These are phyloP conservation scores for Salicornia ramosissima DNA, from an alignment of 148 eudicot genomes.

Conservation along the genomic window DNA sequence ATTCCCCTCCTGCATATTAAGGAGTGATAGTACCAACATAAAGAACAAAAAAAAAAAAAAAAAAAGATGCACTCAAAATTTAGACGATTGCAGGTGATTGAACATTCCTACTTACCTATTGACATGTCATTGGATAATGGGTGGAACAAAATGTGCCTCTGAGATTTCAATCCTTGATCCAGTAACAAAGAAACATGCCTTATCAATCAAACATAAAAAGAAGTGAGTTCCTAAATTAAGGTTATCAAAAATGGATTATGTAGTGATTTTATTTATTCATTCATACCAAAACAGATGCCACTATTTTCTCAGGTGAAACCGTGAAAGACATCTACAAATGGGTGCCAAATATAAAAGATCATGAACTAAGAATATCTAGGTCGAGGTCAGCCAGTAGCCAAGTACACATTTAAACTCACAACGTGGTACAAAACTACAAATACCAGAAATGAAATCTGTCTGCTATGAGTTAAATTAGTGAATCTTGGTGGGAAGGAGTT, in stretches of 20 bases:
- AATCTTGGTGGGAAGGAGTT: too few relatives aligned
- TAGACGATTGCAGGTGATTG: not conserved
- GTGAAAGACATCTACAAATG: not conserved
- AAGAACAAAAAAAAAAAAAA: not conserved
- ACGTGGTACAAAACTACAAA: not conserved
- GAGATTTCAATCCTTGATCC: constrained; percentile 70
- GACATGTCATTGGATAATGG: constrained; percentile 83
- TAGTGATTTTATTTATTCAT: not conserved
- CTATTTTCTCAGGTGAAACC: not conserved
- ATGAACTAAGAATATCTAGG: not conserved
- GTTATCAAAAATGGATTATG: not conserved
- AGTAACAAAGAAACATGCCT: constrained; percentile 50
- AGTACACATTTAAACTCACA: not conserved
- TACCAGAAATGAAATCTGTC: too few relatives aligned
- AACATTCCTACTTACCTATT: constrained; percentile 46
- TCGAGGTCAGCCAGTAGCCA: not conserved
- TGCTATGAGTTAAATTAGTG: too few relatives aligned
- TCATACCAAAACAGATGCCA: not conserved
- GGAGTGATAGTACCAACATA: not conserved
- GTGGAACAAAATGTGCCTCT: constrained; percentile 69
- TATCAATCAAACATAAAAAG: constrained; percentile 18
- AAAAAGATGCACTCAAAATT: too few relatives aligned
- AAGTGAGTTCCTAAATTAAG: constrained; percentile 12
- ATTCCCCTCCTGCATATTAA: not conserved
- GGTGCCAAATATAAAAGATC: not conserved